These are phyloP conservation scores for Crucibulum laeve DNA, from an alignment of 768 basidiomycete genomes.

Conservation along the genomic window DNA sequence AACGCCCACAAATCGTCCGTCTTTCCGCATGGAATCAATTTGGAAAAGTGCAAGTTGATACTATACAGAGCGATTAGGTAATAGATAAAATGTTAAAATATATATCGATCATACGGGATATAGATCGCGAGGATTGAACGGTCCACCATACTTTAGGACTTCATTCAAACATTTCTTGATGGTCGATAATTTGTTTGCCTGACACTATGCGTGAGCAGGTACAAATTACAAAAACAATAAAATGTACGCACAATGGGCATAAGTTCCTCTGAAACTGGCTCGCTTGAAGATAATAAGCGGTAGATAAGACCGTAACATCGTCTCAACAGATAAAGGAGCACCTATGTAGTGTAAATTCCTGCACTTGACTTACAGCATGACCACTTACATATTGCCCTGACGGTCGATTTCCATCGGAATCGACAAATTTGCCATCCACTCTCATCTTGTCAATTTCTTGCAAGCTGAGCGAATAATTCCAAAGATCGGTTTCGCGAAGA, in stretches of 20 bases:
- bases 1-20: conserved; percentile 87
- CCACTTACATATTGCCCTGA: conserved; percentile 92
- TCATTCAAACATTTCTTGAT: conserved; percentile 97
- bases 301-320: conserved; percentile 97
- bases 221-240: neutral
- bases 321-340: conserved; percentile 86
- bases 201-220: neutral
- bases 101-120: conserved; percentile 61
- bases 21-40: conserved; percentile 89
- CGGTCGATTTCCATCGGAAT: conserved; percentile 87
- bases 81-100: neutral
- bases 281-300: conserved; percentile 86
- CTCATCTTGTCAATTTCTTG: conserved; percentile 98
- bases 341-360: conserved; percentile 38
- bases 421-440: conserved; percentile 95
- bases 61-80: conserved; percentile 27
- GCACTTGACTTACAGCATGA: neutral
- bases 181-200: conserved; percentile 96
- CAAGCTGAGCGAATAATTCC: conserved; percentile 89
- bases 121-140: conserved; percentile 86
- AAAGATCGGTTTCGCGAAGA: conserved; percentile 88
- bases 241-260: conserved; percentile 76
- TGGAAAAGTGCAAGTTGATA: conserved; percentile 94
- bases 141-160: conserved; percentile 91
- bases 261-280: conserved; percentile 96